phyloP scores from a whole-genome alignment of 192 early-diverging fungal genomes.

The Gamsiella multidivaricata region DNA sequence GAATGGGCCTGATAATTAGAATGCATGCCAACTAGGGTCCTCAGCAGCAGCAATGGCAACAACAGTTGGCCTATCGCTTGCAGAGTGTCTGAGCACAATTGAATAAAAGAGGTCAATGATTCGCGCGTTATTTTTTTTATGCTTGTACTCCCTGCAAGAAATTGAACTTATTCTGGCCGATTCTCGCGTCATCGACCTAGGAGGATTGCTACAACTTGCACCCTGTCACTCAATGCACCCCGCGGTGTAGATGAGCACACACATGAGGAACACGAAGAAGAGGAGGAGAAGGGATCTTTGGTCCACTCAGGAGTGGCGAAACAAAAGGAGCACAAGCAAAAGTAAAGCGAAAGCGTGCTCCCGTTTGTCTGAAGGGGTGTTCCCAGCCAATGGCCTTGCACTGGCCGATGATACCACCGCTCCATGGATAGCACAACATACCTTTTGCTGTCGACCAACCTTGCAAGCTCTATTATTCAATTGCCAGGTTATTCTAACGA shows the following conservation, averaged over 20 bases:
- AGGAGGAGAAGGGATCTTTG: too few species aligned
- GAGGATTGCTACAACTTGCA: constrained; percentile 9
- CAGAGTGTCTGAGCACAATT: too few species aligned
- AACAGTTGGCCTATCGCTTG: too few species aligned
- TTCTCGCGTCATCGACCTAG: constrained; percentile 40
- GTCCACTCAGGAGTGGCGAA: constrained; percentile 1
- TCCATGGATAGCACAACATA: not conserved
- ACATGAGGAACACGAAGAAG: not conserved
- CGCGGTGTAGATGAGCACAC: constrained; percentile 8
- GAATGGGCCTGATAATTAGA: too few species aligned
- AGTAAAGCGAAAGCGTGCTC: too few species aligned
- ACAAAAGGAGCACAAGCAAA: constrained; percentile 2
- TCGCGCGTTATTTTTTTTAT: not conserved
- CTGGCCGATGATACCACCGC: constrained; percentile 9
- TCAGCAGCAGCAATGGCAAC: too few species aligned
- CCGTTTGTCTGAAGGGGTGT: too few species aligned
- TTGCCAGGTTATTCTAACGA: too few species aligned
- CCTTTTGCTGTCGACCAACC: not conserved
- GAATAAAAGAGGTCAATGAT: not conserved
- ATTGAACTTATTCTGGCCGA: too few species aligned
- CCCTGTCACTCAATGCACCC: not conserved
- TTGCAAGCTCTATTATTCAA: too few species aligned
- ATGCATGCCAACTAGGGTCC: too few species aligned
- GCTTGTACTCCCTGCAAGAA: too few species aligned
- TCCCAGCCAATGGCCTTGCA: not conserved